Conservation (phyloP, 208 protist species). For the Crithidia expoeki region DNA sequence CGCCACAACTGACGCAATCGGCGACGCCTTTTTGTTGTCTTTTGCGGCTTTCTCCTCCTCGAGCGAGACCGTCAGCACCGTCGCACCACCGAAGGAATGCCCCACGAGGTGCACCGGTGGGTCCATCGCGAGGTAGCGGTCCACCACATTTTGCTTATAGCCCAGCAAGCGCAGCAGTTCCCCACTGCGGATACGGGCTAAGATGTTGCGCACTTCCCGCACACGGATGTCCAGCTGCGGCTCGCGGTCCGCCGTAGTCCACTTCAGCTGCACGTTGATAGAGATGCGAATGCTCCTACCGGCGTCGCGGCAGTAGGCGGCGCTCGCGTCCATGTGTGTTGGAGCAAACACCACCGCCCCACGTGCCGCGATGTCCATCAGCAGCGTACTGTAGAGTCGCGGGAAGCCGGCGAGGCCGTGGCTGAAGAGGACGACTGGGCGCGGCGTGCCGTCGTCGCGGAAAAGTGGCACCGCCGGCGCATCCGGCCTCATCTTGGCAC, state of each 20-base stretch:
- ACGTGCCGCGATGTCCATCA: slow-evolving; percentile 72
- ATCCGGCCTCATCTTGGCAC: slow-evolving; percentile 22
- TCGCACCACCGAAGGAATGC: slow-evolving; percentile 87
- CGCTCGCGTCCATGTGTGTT: slow-evolving; percentile 82
- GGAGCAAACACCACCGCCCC: slow-evolving; percentile 72
- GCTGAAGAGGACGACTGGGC: slow-evolving; percentile 74
- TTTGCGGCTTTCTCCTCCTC: slow-evolving; percentile 30
- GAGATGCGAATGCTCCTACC: slow-evolving; percentile 27
- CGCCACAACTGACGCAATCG: slow-evolving; percentile 36
- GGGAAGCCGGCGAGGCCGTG: slow-evolving; percentile 78
- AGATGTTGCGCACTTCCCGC: slow-evolving; percentile 44
- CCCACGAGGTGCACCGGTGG: slow-evolving; percentile 55
- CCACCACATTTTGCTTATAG: slow-evolving; percentile 36
- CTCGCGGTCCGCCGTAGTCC: slow-evolving; percentile 48
- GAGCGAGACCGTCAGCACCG: slow-evolving; percentile 54
- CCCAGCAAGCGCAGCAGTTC: slow-evolving; percentile 47
- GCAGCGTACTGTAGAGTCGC: slow-evolving; percentile 67
- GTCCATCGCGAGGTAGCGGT: slow-evolving; percentile 25
- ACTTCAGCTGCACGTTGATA: slow-evolving; percentile 39
- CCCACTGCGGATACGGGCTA: slow-evolving; percentile 37
- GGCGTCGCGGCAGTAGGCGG: slow-evolving; percentile 72
- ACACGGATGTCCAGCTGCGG: slow-evolving; percentile 63
- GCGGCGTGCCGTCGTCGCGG: slow-evolving; percentile 31
- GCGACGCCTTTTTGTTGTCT: slow-evolving; percentile 4
- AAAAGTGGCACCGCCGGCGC: slow-evolving; percentile 46